Conservation (phyloP, 176 grass and related monocot species). For the Musa schizocarpa region DNA sequence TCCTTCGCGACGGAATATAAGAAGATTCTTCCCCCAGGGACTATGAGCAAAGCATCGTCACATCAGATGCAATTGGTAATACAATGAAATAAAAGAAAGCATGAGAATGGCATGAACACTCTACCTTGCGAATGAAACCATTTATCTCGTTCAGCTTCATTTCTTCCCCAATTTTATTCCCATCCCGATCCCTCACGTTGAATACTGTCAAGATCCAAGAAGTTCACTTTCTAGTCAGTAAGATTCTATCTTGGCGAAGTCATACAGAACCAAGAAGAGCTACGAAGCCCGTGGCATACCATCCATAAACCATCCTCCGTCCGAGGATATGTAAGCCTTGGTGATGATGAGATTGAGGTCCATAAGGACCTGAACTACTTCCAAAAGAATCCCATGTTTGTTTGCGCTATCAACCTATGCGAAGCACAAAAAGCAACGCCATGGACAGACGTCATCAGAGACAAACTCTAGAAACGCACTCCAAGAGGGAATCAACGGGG, state of each 20-base stretch:
- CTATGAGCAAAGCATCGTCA: conserved; percentile 4
- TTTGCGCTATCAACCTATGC: conserved; percentile 81
- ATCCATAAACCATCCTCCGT: conserved; percentile 96
- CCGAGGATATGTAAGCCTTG: conserved; percentile 89
- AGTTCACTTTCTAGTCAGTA: too few species aligned
- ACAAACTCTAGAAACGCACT: too few species aligned
- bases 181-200: conserved; percentile 1
- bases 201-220: background rate
- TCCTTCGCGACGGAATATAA: conserved; percentile 40
- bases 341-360: conserved; percentile 79
- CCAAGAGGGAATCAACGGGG: background rate
- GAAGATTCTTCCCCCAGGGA: conserved; percentile 54
- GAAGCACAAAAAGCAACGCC: conserved; percentile 1
- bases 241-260: too few species aligned
- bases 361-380: conserved; percentile 77
- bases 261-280: background rate
- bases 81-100: background rate
- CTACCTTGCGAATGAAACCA: background rate
- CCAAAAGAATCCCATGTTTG: conserved; percentile 79
- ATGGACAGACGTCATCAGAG: too few species aligned
- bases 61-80: background rate
- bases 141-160: background rate
- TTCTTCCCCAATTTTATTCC: background rate
- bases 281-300: conserved; percentile 22
- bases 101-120: background rate